A percentile compares a stretch with the other conserved stretches of the same genome.
These are phyloP conservation scores for Astragalus membranaceus DNA, from an alignment of 306 rosid species.

Conservation along the genomic window DNA sequence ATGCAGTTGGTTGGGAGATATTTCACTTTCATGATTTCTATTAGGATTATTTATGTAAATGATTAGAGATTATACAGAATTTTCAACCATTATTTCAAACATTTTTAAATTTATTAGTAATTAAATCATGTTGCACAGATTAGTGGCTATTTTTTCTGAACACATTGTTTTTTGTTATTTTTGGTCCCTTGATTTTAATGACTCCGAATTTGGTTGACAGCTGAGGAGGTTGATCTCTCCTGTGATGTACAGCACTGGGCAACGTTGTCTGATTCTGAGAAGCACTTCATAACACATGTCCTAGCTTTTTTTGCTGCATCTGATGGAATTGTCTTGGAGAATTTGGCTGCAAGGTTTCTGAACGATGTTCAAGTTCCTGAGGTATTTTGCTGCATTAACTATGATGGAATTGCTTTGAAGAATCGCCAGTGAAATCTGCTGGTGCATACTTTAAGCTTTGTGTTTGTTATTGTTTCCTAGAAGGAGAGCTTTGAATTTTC, in stretches of 20 bases:
- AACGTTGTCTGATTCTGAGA: conserved; percentile 63
- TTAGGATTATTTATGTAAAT: neutral
- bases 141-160: neutral
- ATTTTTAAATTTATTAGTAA: neutral
- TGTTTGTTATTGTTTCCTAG: no score
- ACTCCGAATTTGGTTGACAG: conserved; percentile 39
- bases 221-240: conserved; percentile 93
- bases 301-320: conserved; percentile 92
- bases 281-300: conserved; percentile 69
- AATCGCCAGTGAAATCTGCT: no score
- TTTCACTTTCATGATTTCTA: neutral
- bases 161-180: no score
- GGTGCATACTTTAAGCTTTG: no score
- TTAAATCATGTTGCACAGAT: neutral
- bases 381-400: conserved; percentile 31
- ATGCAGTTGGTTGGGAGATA: neutral
- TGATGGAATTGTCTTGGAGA: conserved; percentile 89
- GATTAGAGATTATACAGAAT: neutral
- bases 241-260: conserved; percentile 70
- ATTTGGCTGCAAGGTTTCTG: conserved; percentile 79
- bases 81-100: neutral
- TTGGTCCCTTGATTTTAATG: conserved; percentile 6
- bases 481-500: no score
- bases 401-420: no score
- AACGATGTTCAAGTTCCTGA: conserved; percentile 83